These are phyloP conservation scores for Neofusicoccum parvum DNA, from an alignment of 2,329 filamentous ascomycete genomes.

Conservation along the genomic window DNA sequence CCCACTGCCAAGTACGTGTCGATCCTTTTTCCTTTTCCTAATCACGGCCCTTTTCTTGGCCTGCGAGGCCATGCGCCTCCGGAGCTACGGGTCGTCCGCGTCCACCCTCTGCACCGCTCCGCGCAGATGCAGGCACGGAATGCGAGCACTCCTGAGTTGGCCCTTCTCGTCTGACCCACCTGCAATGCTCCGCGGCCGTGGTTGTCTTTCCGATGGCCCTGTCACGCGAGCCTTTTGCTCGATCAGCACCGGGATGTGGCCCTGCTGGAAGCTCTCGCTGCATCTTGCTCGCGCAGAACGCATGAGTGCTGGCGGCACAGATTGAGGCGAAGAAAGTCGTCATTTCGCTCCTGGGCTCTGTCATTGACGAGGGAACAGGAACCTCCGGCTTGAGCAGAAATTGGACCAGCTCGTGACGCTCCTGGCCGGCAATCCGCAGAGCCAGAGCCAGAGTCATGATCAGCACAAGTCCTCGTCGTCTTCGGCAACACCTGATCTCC, in stretches of 20 bases:
- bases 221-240: neutral
- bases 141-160: neutral
- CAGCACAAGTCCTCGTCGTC: neutral
- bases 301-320: no score
- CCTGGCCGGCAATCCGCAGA: conserved; percentile 4
- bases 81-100: neutral
- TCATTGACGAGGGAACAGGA: conserved; percentile 6
- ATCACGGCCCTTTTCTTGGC: neutral
- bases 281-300: no score
- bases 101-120: neutral
- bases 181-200: neutral
- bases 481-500: conserved; percentile 14
- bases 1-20: conserved; percentile 21
- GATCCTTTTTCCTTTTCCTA: neutral
- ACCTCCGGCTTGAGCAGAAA: conserved; percentile 15
- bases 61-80: conserved; percentile 1
- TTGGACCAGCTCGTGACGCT: conserved; percentile 19
- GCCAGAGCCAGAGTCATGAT: neutral
- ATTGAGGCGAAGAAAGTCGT: no score
- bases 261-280: no score
- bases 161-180: neutral
- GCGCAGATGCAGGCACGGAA: no score
- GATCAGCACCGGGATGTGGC: neutral
- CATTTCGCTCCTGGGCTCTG: no score
- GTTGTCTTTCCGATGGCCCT: neutral